Base-by-base conservation (phyloP, 768 basidiomycete species). In the Phylloporus arenicola region DNA sequence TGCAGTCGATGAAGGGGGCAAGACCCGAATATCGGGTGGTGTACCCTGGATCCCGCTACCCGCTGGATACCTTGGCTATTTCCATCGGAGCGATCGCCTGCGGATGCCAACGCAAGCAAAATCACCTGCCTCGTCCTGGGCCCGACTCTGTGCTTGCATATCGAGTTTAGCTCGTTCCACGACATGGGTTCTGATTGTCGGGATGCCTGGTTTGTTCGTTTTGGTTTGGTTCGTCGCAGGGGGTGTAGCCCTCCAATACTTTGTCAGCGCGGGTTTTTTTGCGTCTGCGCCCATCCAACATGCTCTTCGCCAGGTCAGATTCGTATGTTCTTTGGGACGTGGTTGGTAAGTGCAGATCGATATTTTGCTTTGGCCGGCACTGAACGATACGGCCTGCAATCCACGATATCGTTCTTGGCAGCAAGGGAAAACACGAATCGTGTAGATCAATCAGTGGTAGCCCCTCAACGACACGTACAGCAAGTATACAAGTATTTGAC, bases 11-110 rank as follows among this genome's bases (percentile, higher is more conserved):
- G 92, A 93, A 70, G 92, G 92, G 35, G 92, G 91, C 12, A 80
- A 82, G 33, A 94, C 92, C 5, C 73, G 76, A 31, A 93, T 94
- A 91, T 83, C 85, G 14, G 92, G 92, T 25, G 92, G 91, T 1
- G 80, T 93, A 37, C 72, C 78, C 19, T 88, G 84, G 79, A 67
- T 92, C 20, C 91, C 91, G 0, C 78, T 92, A 3, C 88, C 89
- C 3, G 82, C 82, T n/a, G 91, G 92, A 50, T 90, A 91, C 64
- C 80, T 92, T 39, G 89, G 91, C 29, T 86, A 88, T 5, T 83
- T 74, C 94, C 61, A 90, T 95, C 46, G 93, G 93, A 22, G 92
- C 90, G 35, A 93, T 96, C 51, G 80, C 90, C 12, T 91, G 88
- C 54, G 92, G 90, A 12, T 67, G 91, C 88, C 41, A 84, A 88